phyloP scores from a whole-genome alignment of 768 basidiomycete genomes.

The Boletus vinaceobasis region DNA sequence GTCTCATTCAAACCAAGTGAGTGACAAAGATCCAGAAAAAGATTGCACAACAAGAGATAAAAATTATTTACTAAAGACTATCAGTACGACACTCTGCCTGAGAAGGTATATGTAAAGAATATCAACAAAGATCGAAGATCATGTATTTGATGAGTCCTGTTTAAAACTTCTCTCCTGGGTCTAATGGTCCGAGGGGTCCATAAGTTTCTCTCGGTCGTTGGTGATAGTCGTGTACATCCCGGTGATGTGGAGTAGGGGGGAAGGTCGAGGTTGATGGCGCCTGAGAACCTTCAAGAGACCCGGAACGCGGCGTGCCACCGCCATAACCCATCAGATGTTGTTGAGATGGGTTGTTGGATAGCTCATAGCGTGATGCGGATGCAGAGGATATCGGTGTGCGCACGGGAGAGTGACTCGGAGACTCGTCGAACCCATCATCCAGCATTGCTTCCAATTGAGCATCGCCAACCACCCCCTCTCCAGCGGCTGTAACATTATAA shows the following conservation, averaged over 20 bases:
- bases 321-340: constrained; percentile 44
- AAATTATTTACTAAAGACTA: neutral
- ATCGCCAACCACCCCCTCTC: constrained; percentile 48
- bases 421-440: constrained; percentile 79
- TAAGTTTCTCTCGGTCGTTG: constrained; percentile 37
- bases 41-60: constrained; percentile 14
- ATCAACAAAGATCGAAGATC: constrained; percentile 30
- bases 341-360: constrained; percentile 51
- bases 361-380: constrained; percentile 57
- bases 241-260: constrained; percentile 27
- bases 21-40: neutral
- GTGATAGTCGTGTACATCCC: constrained; percentile 35
- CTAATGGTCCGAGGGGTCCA: constrained; percentile 57
- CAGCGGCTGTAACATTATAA: constrained; percentile 36
- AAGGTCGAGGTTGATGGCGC: constrained; percentile 32
- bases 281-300: constrained; percentile 31
- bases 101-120: constrained; percentile 2
- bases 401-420: constrained; percentile 49
- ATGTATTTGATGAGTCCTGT: constrained; percentile 16
- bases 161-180: constrained; percentile 55
- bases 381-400: constrained; percentile 29
- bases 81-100: neutral
- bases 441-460: constrained; percentile 91
- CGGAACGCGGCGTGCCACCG: constrained; percentile 49
- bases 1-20: neutral